Conservation (phyloP, 2,329 filamentous ascomycete species). For the Diaporthe humulicola region DNA sequence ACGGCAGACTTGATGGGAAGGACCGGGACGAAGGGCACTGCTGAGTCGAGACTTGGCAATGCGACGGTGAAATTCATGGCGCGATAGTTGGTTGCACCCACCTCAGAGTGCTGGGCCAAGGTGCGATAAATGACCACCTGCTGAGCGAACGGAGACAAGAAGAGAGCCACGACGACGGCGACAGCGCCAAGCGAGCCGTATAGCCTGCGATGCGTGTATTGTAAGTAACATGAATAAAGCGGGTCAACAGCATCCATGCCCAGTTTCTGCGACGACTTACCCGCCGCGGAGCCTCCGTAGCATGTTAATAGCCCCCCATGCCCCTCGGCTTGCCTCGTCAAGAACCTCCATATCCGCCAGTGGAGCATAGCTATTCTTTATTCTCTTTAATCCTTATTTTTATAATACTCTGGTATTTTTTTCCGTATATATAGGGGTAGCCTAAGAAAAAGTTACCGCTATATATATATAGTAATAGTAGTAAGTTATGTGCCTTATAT, state of each 20-base stretch:
- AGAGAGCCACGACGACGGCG: constrained; percentile 46
- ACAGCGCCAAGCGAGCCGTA: constrained; percentile 48
- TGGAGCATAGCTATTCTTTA: constrained; percentile 47
- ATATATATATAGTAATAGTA: too few species aligned
- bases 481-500: too few species aligned
- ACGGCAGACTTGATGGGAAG: constrained; percentile 51
- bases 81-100: constrained; percentile 46
- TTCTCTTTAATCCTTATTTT: too few species aligned
- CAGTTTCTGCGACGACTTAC: constrained; percentile 39
- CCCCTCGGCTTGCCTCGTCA: constrained; percentile 51
- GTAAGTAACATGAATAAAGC: not conserved
- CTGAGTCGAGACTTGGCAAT: constrained; percentile 42
- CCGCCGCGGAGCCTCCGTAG: constrained; percentile 46
- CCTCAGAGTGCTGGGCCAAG: constrained; percentile 37
- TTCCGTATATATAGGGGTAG: too few species aligned
- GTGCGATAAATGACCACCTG: constrained; percentile 49
- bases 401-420: too few species aligned
- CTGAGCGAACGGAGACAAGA: constrained; percentile 50
- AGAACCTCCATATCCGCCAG: constrained; percentile 50
- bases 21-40: constrained; percentile 49
- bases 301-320: constrained; percentile 48
- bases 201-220: constrained; percentile 37
- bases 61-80: constrained; percentile 48
- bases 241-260: not conserved
- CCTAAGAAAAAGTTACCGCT: too few species aligned